Conservation (phyloP, 805 yeast genomes). For the Candida chauliodis region DNA sequence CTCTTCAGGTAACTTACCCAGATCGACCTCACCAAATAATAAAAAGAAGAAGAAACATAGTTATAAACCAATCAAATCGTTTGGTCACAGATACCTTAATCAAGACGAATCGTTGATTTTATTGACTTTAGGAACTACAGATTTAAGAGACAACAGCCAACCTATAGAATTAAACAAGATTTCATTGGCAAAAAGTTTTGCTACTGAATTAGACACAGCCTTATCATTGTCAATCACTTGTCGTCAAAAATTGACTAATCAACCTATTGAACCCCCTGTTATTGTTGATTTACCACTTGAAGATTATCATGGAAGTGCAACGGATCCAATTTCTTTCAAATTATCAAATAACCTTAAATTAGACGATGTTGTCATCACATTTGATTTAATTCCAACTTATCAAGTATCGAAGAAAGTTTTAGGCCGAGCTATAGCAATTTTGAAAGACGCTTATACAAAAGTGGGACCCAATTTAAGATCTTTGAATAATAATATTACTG, state of each 20-base stretch:
- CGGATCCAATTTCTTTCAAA: conserved; percentile 73
- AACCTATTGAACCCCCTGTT: conserved; percentile 50
- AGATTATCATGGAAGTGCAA: conserved; percentile 64
- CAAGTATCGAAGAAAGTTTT: conserved; percentile 45
- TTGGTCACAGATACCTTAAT: conserved; percentile 76
- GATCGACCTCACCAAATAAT: conserved; percentile 20
- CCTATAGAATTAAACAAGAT: conserved; percentile 70
- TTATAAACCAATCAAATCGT: conserved; percentile 64
- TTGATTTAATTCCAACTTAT: conserved; percentile 90
- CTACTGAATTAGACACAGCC: conserved; percentile 87
- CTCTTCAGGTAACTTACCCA: conserved; percentile 11
- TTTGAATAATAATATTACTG: conserved; percentile 57
- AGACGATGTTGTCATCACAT: conserved; percentile 56
- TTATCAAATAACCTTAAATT: conserved; percentile 44
- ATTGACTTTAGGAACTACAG: conserved; percentile 84
- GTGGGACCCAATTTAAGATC: conserved; percentile 70
- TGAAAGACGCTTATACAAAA: conserved; percentile 56
- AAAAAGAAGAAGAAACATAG: conserved; percentile 14
- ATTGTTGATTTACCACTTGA: conserved; percentile 79
- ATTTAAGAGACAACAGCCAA: conserved; percentile 52
- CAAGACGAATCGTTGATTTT: conserved; percentile 66
- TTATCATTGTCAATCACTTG: conserved; percentile 64
- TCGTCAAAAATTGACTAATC: conserved; percentile 23
- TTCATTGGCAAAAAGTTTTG: conserved; percentile 70
- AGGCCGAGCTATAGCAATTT: conserved; percentile 81